These are phyloP conservation scores for Phytophthora sansomeana DNA, from an alignment of 352 stramenopile genomes.

Conservation along the genomic window DNA sequence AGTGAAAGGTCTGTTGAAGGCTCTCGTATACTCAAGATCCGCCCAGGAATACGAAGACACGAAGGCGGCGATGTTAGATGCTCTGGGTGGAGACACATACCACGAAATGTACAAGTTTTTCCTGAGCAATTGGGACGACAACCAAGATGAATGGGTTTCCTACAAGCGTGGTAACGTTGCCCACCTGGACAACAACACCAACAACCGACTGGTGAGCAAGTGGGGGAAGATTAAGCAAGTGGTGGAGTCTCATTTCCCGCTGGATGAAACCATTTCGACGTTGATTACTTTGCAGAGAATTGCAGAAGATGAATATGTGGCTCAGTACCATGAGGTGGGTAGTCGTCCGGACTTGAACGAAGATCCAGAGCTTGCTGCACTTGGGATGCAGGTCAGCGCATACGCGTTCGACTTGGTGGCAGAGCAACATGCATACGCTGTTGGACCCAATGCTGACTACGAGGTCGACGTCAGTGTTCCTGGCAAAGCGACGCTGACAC, in stretches of 20 bases:
- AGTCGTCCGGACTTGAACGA: neutral
- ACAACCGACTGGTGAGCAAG: conserved; percentile 1
- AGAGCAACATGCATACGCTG: conserved; percentile 1
- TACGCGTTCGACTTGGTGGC: neutral
- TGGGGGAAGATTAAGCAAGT: conserved; percentile 10
- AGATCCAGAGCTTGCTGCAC: conserved; percentile 6
- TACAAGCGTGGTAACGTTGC: too few relatives aligned
- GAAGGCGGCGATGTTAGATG: too few relatives aligned
- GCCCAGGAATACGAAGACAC: too few relatives aligned
- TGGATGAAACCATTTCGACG: conserved; percentile 4
- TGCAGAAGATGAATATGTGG: neutral
- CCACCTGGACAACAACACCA: too few relatives aligned
- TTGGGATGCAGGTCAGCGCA: neutral
- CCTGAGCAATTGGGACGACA: too few relatives aligned
- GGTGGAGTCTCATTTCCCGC: conserved; percentile 1
- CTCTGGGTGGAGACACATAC: too few relatives aligned
- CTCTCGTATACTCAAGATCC: too few relatives aligned
- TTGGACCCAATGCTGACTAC: conserved; percentile 8
- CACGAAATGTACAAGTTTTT: too few relatives aligned
- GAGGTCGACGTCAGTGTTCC: neutral
- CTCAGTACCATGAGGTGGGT: neutral
- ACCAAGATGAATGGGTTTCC: too few relatives aligned
- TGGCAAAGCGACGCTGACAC: neutral
- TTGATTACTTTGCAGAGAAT: too few relatives aligned
- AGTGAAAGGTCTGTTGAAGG: neutral